Evolutionary conservation across 106 monocot genomes (phyloP), one percentile per base, ranked within the genome.

Genomic region (Triglochin maritima): DNA sequence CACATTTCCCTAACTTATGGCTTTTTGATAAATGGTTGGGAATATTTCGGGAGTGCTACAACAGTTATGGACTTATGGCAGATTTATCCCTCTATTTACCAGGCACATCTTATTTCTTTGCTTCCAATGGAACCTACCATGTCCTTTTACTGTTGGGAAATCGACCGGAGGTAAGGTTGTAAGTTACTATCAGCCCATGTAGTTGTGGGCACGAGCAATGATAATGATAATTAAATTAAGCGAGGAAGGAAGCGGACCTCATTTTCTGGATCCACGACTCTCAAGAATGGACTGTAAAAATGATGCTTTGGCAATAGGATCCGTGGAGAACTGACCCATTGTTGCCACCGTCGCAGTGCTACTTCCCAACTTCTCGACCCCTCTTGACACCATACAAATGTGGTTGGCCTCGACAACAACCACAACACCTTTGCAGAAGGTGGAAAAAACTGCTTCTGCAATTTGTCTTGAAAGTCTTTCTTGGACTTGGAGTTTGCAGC

Each of bases 371-470:
- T 98, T 98, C 72, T 98, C 92, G 44, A 98, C 82, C 16, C 98
- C 98, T 72, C 98, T 73, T 2, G 98, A 88, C 41, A 88, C 67
- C 98, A 98, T 98, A 60, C 98, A 98, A 0, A 86, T 77, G 57
- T 98, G 98, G 58, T 78, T 84, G 46, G 98, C 98, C 72, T 98
- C 98, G n/a, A 89, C 84, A 52, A 90, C 90, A 12, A 95, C 94
- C 47, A 90, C 85, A 9, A 90, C 94, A 17, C 90, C 94, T 12
- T 17, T 72, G 49, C 55, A 17, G 9, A 54, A 56, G 7, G 70
- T 70, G 6, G 71, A 71, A 79, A 78, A 77, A 2, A 98, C 71
- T 3, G 83, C 71, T 70, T 98, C 88, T 17, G 98, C 92, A 57
- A 98, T 81, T 72, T 98, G 98, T 69, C 75, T 88, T 14, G 98